Conservation (phyloP, 345 rosid genomes). For the Nephelium lappaceum region DNA sequence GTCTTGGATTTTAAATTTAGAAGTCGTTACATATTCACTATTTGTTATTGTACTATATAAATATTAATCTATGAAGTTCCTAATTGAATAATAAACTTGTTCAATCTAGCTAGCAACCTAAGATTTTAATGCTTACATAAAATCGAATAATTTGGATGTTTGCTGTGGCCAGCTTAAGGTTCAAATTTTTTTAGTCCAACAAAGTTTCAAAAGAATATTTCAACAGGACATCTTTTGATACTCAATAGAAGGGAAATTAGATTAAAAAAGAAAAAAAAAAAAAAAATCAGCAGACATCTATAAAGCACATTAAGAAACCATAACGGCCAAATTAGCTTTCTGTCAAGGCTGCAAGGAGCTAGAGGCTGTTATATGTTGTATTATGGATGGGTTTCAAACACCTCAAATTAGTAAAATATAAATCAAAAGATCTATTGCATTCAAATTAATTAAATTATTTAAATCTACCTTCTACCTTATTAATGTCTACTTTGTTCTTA, state of each 20-base stretch:
- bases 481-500: constrained; percentile 20
- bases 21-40: too few relatives aligned
- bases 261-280: not conserved
- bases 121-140: not conserved
- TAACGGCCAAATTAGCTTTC: too few relatives aligned
- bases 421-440: too few relatives aligned
- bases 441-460: not conserved
- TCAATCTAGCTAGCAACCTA: not conserved
- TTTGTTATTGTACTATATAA: too few relatives aligned
- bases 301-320: too few relatives aligned
- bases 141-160: not conserved
- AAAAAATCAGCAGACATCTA: not conserved
- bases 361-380: too few relatives aligned
- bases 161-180: not conserved
- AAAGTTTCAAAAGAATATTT: not conserved
- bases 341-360: too few relatives aligned
- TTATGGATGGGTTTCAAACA: too few relatives aligned
- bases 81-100: not conserved
- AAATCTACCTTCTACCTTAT: not conserved
- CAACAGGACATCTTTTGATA: not conserved
- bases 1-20: too few relatives aligned
- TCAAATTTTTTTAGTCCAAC: not conserved
- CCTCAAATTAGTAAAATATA: too few relatives aligned
- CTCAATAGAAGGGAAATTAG: not conserved
- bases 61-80: not conserved